Evolutionary conservation across 2,329 filamentous ascomycete species (phyloP), one percentile per base, ranked within the genome.

Genomic region (Pseudovirgaria hyperparasitica): DNA sequence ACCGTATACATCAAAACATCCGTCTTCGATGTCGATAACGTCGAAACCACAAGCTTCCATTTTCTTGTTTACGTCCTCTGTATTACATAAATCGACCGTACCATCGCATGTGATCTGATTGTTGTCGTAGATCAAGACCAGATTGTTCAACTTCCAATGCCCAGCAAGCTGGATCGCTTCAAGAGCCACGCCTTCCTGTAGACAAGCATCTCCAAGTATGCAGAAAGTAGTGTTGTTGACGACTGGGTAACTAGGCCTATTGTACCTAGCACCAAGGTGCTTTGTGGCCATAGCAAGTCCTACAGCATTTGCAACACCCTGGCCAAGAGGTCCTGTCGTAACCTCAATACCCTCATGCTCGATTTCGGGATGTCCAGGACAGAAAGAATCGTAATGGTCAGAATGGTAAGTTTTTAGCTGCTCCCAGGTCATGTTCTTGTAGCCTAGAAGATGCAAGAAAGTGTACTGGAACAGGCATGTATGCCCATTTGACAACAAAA

Each of bases 401-500:
- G 56, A 65, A 45, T 66, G 61, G 32, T 72, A 72, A 2, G 58
- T 62, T 42, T 67, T 70, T 27, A 72, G 57, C 40, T 72, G 62
- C 5, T 71, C 66, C 6, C 70, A 42, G 0, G 67, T 70, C 67
- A 67, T 68, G 32, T 48, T 46, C 33, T 62, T 58, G 48, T 68
- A 70, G 23, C 67, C 68, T 1, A 53, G 52, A 7, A 72, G 54
- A 32, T 72, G 63, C 6, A 67, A 48, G 33, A 71, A 63, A 0
- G 51, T 43, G 44, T 72, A 71, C 31, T 67, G 62, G 34, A 67
- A 70, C 13, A 71, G 48, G 35, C 63, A 66, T 1, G 62, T 59
- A 37, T 70, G 67, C n/a, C 61, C 71, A 36, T 75, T 76, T 13
- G 69, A 74, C 8, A 76, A 55, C 5, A 76, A 64, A 38, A 76